phyloP scores from a whole-genome alignment of 257 asterid species.

The Fraxinus excelsior region DNA sequence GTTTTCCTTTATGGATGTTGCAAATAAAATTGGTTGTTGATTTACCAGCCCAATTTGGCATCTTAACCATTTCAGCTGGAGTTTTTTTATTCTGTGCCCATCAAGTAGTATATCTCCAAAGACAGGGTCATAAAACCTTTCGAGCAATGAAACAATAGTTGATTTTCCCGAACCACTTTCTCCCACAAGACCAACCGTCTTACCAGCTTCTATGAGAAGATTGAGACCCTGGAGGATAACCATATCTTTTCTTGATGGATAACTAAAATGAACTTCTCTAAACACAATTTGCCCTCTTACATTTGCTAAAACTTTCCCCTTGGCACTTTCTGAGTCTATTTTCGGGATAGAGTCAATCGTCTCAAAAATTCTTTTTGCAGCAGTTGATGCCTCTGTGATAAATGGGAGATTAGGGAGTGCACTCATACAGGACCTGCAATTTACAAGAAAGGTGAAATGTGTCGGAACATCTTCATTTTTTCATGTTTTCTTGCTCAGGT shows the following conservation, averaged over 20 bases:
- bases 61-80: conserved; percentile 71
- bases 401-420: conserved; percentile 48
- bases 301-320: conserved; percentile 43
- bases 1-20: conserved; percentile 67
- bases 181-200: conserved; percentile 72
- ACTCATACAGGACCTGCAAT: conserved; percentile 36
- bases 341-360: conserved; percentile 50
- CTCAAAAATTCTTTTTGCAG: conserved; percentile 55
- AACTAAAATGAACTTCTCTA: conserved; percentile 58
- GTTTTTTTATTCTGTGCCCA: conserved; percentile 48
- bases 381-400: conserved; percentile 56
- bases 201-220: conserved; percentile 53
- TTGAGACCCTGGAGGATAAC: conserved; percentile 54
- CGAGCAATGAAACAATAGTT: conserved; percentile 61
- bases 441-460: background rate
- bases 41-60: conserved; percentile 74
- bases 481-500: no score
- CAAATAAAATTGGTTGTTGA: conserved; percentile 80
- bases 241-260: conserved; percentile 66
- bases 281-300: conserved; percentile 68
- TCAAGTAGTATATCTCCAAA: conserved; percentile 67
- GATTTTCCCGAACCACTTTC: conserved; percentile 88
- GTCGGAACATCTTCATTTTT: background rate
- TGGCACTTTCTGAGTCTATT: conserved; percentile 47
- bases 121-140: conserved; percentile 72